Base-by-base conservation (phyloP, 768 basidiomycete species). In the Podaxis pistillaris region DNA sequence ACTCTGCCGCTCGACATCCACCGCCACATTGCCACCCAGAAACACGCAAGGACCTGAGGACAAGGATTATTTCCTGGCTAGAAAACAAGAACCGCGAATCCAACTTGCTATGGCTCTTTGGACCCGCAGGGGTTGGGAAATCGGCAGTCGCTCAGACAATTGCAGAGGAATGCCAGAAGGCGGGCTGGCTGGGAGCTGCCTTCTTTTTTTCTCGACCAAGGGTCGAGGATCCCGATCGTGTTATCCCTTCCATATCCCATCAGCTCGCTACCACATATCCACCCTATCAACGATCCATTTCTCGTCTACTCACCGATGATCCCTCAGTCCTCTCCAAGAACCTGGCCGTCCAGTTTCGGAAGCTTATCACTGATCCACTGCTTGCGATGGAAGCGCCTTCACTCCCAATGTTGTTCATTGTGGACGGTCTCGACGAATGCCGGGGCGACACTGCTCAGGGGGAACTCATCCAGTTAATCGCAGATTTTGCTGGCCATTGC, bases 11-110 rank as follows among this genome's bases (percentile, higher is more conserved):
- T 12, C 60, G 51, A 9, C 41, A n/a, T 37, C 40, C 52, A 19
- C 36, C 26, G 1, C 60, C 60, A 7, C 52, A 46, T 36, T 61
- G 60, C 52, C 36, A 54, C 17, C 60, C 60, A 5, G 51, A 22
- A 4, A 61, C 60, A 3, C 28, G 51, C 13, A 2, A n/a, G 9
- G 51, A 51, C 7, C 38, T 55, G 11, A 51, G 54, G 13, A 17
- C 38, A 2, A 8, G 44, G 19, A 53, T 61, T n/a, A 19, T 24
- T 7, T 13, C 37, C 13, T 61, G 60, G 60, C 26, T 61, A 7
- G 22, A 13, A 9, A 9, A 17, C 24, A 11, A 22, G 11, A 49
- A 12, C 19, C n/a, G 46, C 3, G 5, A n/a, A 15, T 24, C 24
- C 9, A 50, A 50, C n/a, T 50, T 50, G 22, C 47, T 50, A 2